phyloP scores from a whole-genome alignment of 805 yeast species.

The Candida chauliodis region DNA sequence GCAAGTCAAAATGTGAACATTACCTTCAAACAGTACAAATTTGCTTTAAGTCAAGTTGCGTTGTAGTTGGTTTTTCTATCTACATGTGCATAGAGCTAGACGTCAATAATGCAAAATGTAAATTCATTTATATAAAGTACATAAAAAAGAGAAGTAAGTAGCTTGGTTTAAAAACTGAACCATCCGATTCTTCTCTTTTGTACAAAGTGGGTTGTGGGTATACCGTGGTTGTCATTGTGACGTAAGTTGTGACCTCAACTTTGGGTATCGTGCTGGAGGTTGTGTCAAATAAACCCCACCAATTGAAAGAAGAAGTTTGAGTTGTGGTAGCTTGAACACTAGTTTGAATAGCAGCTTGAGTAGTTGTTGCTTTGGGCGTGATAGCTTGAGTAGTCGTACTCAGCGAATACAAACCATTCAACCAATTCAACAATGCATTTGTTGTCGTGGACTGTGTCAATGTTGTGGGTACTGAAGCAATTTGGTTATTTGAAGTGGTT shows the following conservation, averaged over 20 bases:
- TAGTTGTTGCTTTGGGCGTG: neutral
- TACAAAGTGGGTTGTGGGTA: conserved; percentile 1
- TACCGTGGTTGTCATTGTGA: conserved; percentile 5
- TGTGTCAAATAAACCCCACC: conserved; percentile 2
- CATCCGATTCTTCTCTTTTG: conserved; percentile 3
- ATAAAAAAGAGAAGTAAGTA: neutral
- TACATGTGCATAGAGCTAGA: too few species aligned
- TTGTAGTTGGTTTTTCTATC: too few species aligned
- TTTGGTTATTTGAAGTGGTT: neutral
- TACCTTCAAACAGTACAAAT: too few species aligned
- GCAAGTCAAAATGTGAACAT: too few species aligned
- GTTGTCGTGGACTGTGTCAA: neutral
- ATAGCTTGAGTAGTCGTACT: neutral
- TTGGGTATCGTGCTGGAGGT: neutral
- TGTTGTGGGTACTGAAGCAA: neutral
- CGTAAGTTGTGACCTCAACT: conserved; percentile 2
- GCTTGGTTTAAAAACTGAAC: neutral
- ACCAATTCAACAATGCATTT: neutral
- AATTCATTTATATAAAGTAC: neutral
- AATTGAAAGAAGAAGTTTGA: conserved; percentile 1
- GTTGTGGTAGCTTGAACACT: neutral
- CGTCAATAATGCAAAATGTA: too few species aligned
- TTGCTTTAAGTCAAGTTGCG: too few species aligned
- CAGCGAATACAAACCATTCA: neutral
- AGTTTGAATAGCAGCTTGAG: neutral